Base-by-base conservation (phyloP, 805 yeast species). In the Jamesozyma spencerorum region DNA sequence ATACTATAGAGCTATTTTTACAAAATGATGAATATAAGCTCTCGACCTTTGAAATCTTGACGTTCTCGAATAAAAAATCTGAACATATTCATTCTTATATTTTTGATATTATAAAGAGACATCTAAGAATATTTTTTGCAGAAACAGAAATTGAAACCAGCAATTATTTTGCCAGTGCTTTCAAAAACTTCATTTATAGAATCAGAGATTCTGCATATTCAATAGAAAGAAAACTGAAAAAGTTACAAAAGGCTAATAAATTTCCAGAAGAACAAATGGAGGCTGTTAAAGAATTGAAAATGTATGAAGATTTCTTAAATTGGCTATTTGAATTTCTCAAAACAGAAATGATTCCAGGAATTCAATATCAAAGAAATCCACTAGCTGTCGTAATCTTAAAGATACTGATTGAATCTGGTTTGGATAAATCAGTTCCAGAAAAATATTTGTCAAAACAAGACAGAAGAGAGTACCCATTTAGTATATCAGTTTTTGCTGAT, bases 101-200 rank as follows among this genome's bases (percentile, higher is more conserved):
- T 0, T 72, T 72, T 41, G 63, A 65, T 0, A 50, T 73, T 1
- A 47, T 87, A 0, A 49, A 59, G 30, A 54, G 64, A 0, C 61
- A 70, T 24, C 51, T 80, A 4, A 73, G 72, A 24, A 60, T 71
- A 3, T 69, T 79, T 45, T 70, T 81, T 42, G 66, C 72, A n/a
- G 94, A 84, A 43, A 66, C 73, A 15, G 77, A 80, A 41, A 68
- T 85, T 13, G 88, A 82, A 45, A 67, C 74, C 1, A 68, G 96
- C 53, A 79, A 79, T 47, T 78, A 75, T 35, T 75, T 84, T 38
- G 66, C 69, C 20, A 77, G 90, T 2, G 53, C 75, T 14, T 60
- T 87, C 42, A 71, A 80, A 40, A 75, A 71, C 41, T 79, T 87
- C 47, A 54, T 85, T 11, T 58, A 70, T 22, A 67, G 96, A 48